Conservation (phyloP, 169 alveolate species). For the Plasmodium coatneyi region DNA sequence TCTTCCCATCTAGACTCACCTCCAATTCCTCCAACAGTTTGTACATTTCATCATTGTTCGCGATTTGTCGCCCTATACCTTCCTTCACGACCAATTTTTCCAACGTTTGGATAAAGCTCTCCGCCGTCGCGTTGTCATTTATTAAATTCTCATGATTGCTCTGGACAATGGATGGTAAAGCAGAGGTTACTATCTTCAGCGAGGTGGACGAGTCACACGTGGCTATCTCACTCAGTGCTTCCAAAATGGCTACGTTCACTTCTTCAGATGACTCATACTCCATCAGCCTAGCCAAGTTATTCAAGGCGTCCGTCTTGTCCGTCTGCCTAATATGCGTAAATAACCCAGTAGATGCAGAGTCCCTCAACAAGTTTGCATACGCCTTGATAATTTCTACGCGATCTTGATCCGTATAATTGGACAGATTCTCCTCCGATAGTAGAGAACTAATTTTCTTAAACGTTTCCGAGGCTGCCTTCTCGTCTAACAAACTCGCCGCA, state of each 20-base stretch:
- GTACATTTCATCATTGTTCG: conserved; percentile 72
- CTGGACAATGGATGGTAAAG: conserved; percentile 77
- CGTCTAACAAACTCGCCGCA: conserved; percentile 57
- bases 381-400: conserved; percentile 33
- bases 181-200: conserved; percentile 69
- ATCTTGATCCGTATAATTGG: conserved; percentile 47
- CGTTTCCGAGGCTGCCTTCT: conserved; percentile 58
- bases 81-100: conserved; percentile 75
- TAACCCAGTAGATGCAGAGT: conserved; percentile 70
- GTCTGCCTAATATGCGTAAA: conserved; percentile 61
- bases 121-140: conserved; percentile 72
- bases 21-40: conserved; percentile 75
- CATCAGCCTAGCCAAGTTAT: conserved; percentile 76
- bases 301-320: conserved; percentile 77
- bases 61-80: conserved; percentile 83
- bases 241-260: conserved; percentile 59
- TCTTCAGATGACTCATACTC: conserved; percentile 75
- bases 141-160: conserved; percentile 60
- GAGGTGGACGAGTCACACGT: conserved; percentile 74
- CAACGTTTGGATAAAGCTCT: conserved; percentile 70
- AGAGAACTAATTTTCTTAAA: conserved; percentile 38
- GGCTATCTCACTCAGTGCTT: conserved; percentile 74
- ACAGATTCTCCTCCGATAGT: conserved; percentile 57
- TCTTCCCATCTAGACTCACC: conserved; percentile 16
- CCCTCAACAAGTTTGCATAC: conserved; percentile 47